Conservation (phyloP, 495 filamentous ascomycete species). For the Aspergillus bertholletiae region DNA sequence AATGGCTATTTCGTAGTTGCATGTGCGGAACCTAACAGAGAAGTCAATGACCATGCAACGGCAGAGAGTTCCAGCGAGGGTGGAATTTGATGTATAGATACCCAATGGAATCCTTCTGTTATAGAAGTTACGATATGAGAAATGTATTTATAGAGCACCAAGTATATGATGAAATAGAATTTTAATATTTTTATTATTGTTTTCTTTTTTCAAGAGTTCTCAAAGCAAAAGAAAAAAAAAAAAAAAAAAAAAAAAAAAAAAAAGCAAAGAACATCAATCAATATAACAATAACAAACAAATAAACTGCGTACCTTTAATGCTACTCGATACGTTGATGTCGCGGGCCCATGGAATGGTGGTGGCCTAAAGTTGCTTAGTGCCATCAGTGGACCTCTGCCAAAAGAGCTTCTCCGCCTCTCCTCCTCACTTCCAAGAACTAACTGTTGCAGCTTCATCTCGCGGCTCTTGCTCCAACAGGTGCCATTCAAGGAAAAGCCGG, state of each 20-base stretch:
- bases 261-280: no score
- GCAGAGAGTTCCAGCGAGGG: slow-evolving; percentile 14
- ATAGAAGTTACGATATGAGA: background rate
- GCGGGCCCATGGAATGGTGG: no score
- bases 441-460: slow-evolving; percentile 4
- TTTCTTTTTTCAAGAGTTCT: no score
- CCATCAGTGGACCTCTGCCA: background rate
- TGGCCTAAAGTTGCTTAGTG: background rate
- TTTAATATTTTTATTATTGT: no score
- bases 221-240: no score
- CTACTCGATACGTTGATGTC: no score
- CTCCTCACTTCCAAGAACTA: background rate
- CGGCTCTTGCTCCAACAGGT: background rate
- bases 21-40: background rate
- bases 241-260: no score
- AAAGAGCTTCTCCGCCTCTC: background rate
- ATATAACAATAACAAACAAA: no score
- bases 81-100: slow-evolving; percentile 6
- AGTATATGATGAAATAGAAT: background rate
- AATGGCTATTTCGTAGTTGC: slow-evolving; percentile 30
- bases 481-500: slow-evolving; percentile 11
- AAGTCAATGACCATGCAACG: slow-evolving; percentile 1
- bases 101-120: background rate
- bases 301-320: no score
- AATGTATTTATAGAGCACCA: background rate